These are phyloP conservation scores for Aquanectria penicillioides DNA, from an alignment of 2,329 filamentous ascomycete species.

Conservation along the genomic window DNA sequence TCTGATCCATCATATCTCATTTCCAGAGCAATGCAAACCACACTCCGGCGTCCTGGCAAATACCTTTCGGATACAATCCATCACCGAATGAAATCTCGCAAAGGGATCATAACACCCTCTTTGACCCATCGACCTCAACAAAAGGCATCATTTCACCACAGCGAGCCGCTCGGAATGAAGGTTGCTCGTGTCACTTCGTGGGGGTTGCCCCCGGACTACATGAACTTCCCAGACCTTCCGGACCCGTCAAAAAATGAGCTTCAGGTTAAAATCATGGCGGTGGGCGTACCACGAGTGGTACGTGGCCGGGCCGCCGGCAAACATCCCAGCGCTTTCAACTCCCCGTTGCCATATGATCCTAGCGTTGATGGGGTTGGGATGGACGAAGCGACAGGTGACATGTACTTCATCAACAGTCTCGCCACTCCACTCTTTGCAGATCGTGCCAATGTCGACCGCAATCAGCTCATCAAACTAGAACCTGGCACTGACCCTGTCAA, in stretches of 20 bases:
- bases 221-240: constrained; percentile 2
- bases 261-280: constrained; percentile 13
- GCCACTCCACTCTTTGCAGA: constrained; percentile 14
- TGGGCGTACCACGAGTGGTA: constrained; percentile 8
- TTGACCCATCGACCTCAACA: background rate
- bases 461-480: constrained; percentile 18
- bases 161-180: background rate
- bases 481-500: constrained; percentile 7
- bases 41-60: background rate
- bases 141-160: background rate
- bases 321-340: constrained; percentile 4
- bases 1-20: too few species aligned
- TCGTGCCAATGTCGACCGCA: constrained; percentile 12
- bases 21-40: background rate
- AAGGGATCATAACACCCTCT: too few species aligned
- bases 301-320: background rate
- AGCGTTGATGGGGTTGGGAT: constrained; percentile 22
- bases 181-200: constrained; percentile 6
- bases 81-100: too few species aligned
- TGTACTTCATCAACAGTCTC: constrained; percentile 17
- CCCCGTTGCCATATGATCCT: constrained; percentile 17
- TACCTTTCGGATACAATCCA: background rate
- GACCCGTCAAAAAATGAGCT: background rate
- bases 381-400: constrained; percentile 19
- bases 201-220: constrained; percentile 1